Evolutionary conservation across 148 eudicot species (phyloP).

Genomic region (Fagopyrum homotropicum): DNA sequence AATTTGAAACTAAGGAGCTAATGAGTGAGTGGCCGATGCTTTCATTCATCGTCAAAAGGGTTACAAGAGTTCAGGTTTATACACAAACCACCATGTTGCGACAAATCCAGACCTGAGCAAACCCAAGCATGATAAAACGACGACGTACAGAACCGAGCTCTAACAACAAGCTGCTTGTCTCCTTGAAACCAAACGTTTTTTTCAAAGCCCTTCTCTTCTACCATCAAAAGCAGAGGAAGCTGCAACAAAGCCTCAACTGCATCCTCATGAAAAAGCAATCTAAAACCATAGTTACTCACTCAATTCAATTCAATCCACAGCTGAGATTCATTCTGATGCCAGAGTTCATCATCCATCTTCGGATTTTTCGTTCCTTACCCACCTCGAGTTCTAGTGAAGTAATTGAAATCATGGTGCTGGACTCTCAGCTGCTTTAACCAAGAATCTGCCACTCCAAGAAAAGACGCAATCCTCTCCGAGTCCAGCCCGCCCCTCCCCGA

Average conservation of each 20-base stretch:
- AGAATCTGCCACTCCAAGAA: constrained; percentile 78
- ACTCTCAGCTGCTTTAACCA: constrained; percentile 90
- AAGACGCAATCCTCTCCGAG: constrained; percentile 62
- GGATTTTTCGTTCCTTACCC: constrained; percentile 26
- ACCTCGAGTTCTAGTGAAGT: constrained; percentile 62
- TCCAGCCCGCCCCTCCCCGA: constrained; percentile 55
- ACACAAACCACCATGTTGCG: neutral
- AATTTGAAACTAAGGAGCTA: too few relatives aligned
- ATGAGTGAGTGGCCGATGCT: neutral
- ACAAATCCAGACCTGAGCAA: neutral
- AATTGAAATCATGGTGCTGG: constrained; percentile 90
- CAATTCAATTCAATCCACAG: neutral
- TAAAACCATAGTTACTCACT: neutral
- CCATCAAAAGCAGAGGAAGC: neutral
- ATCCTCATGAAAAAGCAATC: neutral
- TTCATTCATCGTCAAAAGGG: neutral
- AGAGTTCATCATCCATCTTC: neutral
- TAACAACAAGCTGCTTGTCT: constrained; percentile 6
- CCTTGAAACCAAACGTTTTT: neutral
- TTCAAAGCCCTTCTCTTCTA: neutral
- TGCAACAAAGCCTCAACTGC: neutral
- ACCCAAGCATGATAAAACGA: neutral
- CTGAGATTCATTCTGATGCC: neutral
- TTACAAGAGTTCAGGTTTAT: neutral
- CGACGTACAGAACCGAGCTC: neutral